Evolutionary conservation across 805 yeast species (phyloP), one percentile per base, ranked within the genome.

Genomic region (Hanseniaspora vineae): DNA sequence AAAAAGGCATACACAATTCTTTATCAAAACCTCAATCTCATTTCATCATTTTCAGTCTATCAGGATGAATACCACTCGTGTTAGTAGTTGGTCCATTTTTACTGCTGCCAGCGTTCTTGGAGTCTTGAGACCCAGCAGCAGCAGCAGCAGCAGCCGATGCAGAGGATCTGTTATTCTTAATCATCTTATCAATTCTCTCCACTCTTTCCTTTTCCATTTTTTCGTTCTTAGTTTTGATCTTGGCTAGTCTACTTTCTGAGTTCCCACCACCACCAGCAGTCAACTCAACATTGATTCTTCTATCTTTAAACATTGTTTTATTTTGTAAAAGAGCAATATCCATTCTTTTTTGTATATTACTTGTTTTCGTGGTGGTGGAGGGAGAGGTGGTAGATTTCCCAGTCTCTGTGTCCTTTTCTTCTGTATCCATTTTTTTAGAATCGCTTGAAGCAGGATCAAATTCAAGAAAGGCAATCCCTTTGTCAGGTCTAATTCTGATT

Each of bases 211-310:
- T 81, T 42, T 73, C 74, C 55, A 89, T 67, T 57, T 80, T 81
- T 42, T 76, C 81, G 62, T 90, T 90, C 71, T 90, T 90, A 44
- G 74, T 76, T 58, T 78, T 77, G 55, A 92, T 72, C 65, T 92
- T 92, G 48, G 76, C 73, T 44, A 77, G 56, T 58, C 94, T 69
- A 40, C 68, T 72, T 50, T 73, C 68, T 10, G 94, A 80, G 62
- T 90, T 90, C 49, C 97, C 97, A 44, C 98, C 98, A 40, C 98
- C 98, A 49, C 98, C 98, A 45, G 87, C 98, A 2, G 97, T 92
- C 56, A 92, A 72, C 63, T 92, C 98, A 35, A 92, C 97, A 59
- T 92, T 92, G 58, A 92, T 89, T 62, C 81, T 86, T 55, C 96
- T 73, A 42, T 75, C 72, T 49, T 77, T 73, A 53, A 90, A 61